A percentile compares a stretch with the other conserved stretches of the same genome.
phyloP scores from a whole-genome alignment of 2,329 filamentous ascomycete species.

The Pseudodiploospora longispora region DNA sequence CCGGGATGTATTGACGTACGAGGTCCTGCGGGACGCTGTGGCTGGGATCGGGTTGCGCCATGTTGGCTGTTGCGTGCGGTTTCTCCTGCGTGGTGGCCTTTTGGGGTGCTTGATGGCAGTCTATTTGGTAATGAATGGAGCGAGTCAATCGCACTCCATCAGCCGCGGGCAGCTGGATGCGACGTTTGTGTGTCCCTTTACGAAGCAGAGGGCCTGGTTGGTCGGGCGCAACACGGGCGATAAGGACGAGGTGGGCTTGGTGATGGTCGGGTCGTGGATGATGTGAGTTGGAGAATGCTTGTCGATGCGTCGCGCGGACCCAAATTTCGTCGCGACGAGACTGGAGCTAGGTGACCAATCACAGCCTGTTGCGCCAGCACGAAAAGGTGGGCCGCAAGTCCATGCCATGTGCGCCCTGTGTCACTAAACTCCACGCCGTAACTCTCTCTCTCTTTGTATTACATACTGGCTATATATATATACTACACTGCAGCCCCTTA shows the following conservation, averaged over 20 bases:
- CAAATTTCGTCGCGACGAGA: constrained; percentile 32
- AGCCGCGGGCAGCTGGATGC: neutral
- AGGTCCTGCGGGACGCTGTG: constrained; percentile 35
- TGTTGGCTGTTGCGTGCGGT: constrained; percentile 13
- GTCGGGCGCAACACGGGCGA: constrained; percentile 2
- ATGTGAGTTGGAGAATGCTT: constrained; percentile 6
- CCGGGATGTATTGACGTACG: constrained; percentile 20
- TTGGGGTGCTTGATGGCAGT: neutral
- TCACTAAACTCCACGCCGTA: too few relatives aligned
- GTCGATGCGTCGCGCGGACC: constrained; percentile 16
- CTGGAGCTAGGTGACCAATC: constrained; percentile 21
- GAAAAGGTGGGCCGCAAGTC: constrained; percentile 13
- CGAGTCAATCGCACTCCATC: neutral
- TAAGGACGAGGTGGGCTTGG: constrained; percentile 3
- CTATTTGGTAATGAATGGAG: neutral
- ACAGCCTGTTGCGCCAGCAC: neutral
- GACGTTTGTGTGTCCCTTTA: neutral
- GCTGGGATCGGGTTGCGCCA: constrained; percentile 35
- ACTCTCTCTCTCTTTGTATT: too few relatives aligned
- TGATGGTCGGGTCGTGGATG: neutral
- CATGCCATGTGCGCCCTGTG: too few relatives aligned
- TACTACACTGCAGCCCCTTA: too few relatives aligned
- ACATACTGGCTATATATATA: too few relatives aligned
- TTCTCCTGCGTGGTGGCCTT: constrained; percentile 5
- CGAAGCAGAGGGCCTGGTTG: neutral